Percentiles rank a stretch among this genome's conserved stretches.
phyloP scores from a whole-genome alignment of 805 yeast genomes.

The Sugiyamaella chiloensis region DNA sequence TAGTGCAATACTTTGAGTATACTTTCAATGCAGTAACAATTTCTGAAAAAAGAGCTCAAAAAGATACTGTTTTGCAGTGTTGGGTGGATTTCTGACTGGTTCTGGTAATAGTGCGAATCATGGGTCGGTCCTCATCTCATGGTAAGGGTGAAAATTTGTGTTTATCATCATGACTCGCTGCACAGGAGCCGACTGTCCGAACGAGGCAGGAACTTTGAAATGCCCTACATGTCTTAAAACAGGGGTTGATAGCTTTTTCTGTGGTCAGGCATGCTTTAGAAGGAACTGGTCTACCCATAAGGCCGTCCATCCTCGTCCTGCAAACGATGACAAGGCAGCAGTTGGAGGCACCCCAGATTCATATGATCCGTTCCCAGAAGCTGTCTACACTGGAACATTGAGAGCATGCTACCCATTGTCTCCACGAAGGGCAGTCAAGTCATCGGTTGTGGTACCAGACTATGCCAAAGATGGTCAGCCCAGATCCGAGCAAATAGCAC shows the following conservation, averaged over 20 bases:
- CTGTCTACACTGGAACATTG: conserved; percentile 66
- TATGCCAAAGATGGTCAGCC: conserved; percentile 83
- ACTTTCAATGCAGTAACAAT: no score
- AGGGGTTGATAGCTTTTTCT: conserved; percentile 61
- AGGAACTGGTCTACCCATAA: conserved; percentile 59
- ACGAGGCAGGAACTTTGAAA: conserved; percentile 72
- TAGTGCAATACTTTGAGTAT: no score
- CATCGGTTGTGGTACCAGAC: conserved; percentile 70
- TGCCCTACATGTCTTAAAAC: conserved; percentile 90
- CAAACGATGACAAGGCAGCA: conserved; percentile 1
- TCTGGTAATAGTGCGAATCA: no score
- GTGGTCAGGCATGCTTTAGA: conserved; percentile 81
- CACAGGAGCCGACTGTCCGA: conserved; percentile 82
- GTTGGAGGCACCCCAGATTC: conserved; percentile 38
- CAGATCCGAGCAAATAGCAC: conserved; percentile 67
- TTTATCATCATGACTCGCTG: conserved; percentile 40
- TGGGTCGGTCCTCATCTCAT: no score
- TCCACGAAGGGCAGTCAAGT: conserved; percentile 69
- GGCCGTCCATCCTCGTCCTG: conserved; percentile 62
- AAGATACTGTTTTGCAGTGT: no score
- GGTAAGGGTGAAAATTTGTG: conserved; percentile 4
- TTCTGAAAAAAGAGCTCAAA: no score
- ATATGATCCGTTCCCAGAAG: conserved; percentile 86
- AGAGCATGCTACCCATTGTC: conserved; percentile 81
- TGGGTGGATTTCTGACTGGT: no score